phyloP scores from a whole-genome alignment of 1,284 basidiomycete genomes.

The Cryptococcus sp. region DNA sequence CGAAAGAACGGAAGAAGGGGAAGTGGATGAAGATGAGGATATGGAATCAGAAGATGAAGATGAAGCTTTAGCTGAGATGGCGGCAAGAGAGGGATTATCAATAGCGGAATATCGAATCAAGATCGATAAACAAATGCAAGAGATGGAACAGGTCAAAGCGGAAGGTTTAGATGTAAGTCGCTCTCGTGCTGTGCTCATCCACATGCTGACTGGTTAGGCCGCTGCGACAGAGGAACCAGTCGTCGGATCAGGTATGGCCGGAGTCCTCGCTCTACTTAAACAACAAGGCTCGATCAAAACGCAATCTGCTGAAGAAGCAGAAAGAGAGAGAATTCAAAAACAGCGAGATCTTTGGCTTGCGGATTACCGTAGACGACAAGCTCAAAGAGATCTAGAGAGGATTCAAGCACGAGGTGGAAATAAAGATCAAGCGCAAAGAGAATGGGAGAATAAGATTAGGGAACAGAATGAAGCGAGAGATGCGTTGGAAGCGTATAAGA shows the following conservation, averaged over 20 bases:
- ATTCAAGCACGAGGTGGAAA: conserved; percentile 69
- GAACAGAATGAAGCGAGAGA: conserved; percentile 87
- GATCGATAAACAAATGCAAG: conserved; percentile 45
- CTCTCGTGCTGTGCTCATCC: background rate
- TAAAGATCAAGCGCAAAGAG: conserved; percentile 88
- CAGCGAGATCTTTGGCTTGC: conserved; percentile 88
- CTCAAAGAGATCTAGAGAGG: conserved; percentile 74
- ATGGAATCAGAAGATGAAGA: conserved; percentile 70
- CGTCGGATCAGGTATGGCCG: conserved; percentile 75
- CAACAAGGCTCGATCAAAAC: conserved; percentile 83
- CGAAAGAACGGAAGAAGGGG: conserved; percentile 44
- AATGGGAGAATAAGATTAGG: conserved; percentile 86
- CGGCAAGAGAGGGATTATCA: conserved; percentile 44
- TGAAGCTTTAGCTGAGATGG: conserved; percentile 49
- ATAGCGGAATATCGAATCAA: conserved; percentile 44
- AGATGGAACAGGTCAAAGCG: conserved; percentile 61
- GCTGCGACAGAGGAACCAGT: conserved; percentile 56
- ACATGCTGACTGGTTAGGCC: background rate
- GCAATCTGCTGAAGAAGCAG: conserved; percentile 61
- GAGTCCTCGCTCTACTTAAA: conserved; percentile 79
- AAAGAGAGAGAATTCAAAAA: conserved; percentile 75
- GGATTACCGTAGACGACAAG: conserved; percentile 68
- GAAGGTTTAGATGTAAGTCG: conserved; percentile 60
- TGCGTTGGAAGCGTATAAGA: conserved; percentile 75
- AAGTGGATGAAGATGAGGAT: conserved; percentile 58